These are phyloP conservation scores for Lepidium sativum DNA, from an alignment of 345 rosid genomes.

Conservation along the genomic window DNA sequence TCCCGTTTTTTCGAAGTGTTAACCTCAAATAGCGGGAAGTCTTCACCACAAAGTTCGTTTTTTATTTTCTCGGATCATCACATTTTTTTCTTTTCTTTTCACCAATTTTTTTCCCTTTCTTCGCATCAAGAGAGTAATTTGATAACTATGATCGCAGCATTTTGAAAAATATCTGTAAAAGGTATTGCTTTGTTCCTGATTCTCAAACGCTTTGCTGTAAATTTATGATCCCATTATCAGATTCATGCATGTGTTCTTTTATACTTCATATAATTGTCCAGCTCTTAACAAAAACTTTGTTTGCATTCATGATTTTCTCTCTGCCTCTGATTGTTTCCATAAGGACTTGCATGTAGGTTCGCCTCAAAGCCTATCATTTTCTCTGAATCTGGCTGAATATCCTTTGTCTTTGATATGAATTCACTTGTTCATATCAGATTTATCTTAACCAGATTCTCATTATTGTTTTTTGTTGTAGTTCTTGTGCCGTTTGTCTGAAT, in stretches of 20 bases:
- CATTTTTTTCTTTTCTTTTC: conserved; percentile 6
- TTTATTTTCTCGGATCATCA: conserved; percentile 29
- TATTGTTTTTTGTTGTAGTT: neutral
- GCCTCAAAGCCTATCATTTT: neutral
- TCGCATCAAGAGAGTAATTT: neutral
- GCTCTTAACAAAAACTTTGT: neutral
- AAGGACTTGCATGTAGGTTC: neutral
- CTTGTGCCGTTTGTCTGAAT: neutral
- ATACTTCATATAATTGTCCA: neutral
- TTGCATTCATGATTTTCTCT: neutral
- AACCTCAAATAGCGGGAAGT: conserved; percentile 27
- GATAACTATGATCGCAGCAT: neutral
- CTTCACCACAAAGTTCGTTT: conserved; percentile 30
- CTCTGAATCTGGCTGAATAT: neutral
- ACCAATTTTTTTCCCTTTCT: neutral
- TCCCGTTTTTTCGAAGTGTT: neutral
- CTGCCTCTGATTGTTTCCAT: neutral
- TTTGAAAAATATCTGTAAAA: conserved; percentile 12
- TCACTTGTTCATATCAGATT: neutral
- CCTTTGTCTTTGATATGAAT: neutral
- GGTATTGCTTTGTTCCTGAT: neutral
- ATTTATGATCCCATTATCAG: neutral
- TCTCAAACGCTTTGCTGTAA: neutral
- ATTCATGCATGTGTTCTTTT: neutral
- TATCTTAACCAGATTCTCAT: neutral